Evolutionary conservation across 768 basidiomycete genomes (phyloP).

Genomic region (Mycena latifolia): DNA sequence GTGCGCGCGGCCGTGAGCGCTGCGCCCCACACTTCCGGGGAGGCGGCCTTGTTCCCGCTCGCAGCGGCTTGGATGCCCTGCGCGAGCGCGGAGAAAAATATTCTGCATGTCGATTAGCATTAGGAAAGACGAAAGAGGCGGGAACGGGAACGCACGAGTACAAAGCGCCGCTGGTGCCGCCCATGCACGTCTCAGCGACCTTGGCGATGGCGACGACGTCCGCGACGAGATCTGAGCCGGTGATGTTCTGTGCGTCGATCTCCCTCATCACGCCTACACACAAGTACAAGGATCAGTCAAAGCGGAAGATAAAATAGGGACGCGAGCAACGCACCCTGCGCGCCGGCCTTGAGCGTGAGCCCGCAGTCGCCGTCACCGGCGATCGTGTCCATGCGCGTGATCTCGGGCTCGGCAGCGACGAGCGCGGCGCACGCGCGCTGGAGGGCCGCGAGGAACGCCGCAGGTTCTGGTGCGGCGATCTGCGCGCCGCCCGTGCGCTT

Average conservation of each 20-base stretch:
- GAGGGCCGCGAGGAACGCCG: slow-evolving; percentile 67
- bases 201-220: slow-evolving; percentile 78
- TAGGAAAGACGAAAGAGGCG: neutral
- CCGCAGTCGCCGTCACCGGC: slow-evolving; percentile 89
- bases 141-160: slow-evolving; percentile 77
- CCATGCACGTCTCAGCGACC: slow-evolving; percentile 88
- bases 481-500: slow-evolving; percentile 12
- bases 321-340: slow-evolving; percentile 61
- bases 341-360: slow-evolving; percentile 75
- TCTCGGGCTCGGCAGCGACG: slow-evolving; percentile 86
- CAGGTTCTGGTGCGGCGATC: slow-evolving; percentile 53
- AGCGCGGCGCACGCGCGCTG: slow-evolving; percentile 73
- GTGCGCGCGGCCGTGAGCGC: slow-evolving; percentile 70
- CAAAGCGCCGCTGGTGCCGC: slow-evolving; percentile 90
- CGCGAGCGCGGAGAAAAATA: slow-evolving; percentile 91
- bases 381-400: slow-evolving; percentile 91
- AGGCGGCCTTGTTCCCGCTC: slow-evolving; percentile 45
- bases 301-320: neutral
- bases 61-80: slow-evolving; percentile 69
- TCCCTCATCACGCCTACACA: slow-evolving; percentile 68
- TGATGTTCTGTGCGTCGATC: slow-evolving; percentile 66
- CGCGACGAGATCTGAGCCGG: slow-evolving; percentile 72
- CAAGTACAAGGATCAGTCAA: neutral
- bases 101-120: slow-evolving; percentile 58
- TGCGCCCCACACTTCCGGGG: slow-evolving; percentile 67